Evolutionary conservation across 495 filamentous ascomycete species (phyloP), one percentile per base, ranked within the genome.

Genomic region (Penicillium robsamsonii): DNA sequence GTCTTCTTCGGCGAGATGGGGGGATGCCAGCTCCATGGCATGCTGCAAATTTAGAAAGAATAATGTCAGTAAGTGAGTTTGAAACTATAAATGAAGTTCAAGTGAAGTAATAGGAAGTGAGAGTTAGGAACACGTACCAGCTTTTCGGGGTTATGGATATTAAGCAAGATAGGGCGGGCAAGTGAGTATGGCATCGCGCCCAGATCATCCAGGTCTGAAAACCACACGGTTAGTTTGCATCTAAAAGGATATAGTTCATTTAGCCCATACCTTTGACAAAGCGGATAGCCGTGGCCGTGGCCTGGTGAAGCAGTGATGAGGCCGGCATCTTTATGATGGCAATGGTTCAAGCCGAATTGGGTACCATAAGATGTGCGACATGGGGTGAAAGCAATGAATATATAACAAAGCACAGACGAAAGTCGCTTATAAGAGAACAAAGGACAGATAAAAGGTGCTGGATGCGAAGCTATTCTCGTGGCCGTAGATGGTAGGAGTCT

Each of bases 121-220:
- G 38, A 33, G 6, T 9, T 4, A 31, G 38, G 0, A 30, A 8
- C 41, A 66, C 75, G 63, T 69, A 85, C 83, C 44, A 92, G 79
- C 63, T 89, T 87, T 59, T 79, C 69, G 2, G 88, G 85, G 60
- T 82, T 84, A 42, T 85, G 81, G 53, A 91, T 69, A 56, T 83
- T 84, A 17, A 77, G 49, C 30, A 92, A 78, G 47, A 91, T 73
- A 6, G 82, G 79, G 25, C 80, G 75, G 38, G 84, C 76, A 53
- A 86, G 70, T 24, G 70, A 53, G 71, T 89, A 90, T 15, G 84
- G 82, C 18, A 86, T 70, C 24, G 83, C 83, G 33, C 86, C 87
- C 50, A 90, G 75, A 72, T 88, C 83, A 46, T 73, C 72, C 18
- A 90, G 70, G 54, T 66, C 83, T 85, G 46, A 18, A 44, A 15